These are phyloP conservation scores for Jaenimonas drosophilae DNA, from an alignment of 208 protist genomes.

Conservation along the genomic window DNA sequence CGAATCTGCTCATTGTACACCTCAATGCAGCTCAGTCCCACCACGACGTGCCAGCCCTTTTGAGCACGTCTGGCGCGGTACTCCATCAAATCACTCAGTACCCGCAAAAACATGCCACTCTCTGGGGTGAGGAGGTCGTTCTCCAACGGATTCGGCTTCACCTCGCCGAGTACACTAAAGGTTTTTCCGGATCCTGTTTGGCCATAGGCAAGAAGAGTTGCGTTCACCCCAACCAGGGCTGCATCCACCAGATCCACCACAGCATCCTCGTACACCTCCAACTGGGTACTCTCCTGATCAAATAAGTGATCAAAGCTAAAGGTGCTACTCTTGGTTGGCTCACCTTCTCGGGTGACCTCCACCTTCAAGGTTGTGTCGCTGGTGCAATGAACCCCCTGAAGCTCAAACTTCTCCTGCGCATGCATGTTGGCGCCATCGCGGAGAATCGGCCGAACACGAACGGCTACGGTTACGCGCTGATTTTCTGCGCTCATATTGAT, in stretches of 20 bases:
- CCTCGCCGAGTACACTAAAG: constrained; percentile 71
- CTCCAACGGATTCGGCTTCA: constrained; percentile 47
- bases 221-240: constrained; percentile 73
- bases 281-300: constrained; percentile 75
- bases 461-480: constrained; percentile 71
- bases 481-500: constrained; percentile 18
- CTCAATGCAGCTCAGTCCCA: constrained; percentile 79
- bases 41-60: constrained; percentile 66
- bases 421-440: constrained; percentile 42
- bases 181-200: constrained; percentile 91
- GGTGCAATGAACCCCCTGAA: constrained; percentile 33
- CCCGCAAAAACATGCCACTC: constrained; percentile 85
- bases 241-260: constrained; percentile 74
- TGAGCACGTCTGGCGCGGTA: constrained; percentile 38
- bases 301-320: constrained; percentile 88
- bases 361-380: constrained; percentile 56
- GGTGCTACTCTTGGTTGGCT: constrained; percentile 33
- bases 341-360: constrained; percentile 30
- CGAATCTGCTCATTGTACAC: constrained; percentile 86
- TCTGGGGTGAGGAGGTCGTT: constrained; percentile 68
- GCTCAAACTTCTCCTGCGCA: constrained; percentile 59
- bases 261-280: constrained; percentile 87
- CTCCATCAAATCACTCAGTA: constrained; percentile 75
- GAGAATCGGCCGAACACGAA: constrained; percentile 74
- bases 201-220: constrained; percentile 79